A percentile compares a stretch with the other conserved stretches of the same genome.
phyloP scores from a whole-genome alignment of 176 grass and related monocot genomes.

The Eleusine coracana region DNA sequence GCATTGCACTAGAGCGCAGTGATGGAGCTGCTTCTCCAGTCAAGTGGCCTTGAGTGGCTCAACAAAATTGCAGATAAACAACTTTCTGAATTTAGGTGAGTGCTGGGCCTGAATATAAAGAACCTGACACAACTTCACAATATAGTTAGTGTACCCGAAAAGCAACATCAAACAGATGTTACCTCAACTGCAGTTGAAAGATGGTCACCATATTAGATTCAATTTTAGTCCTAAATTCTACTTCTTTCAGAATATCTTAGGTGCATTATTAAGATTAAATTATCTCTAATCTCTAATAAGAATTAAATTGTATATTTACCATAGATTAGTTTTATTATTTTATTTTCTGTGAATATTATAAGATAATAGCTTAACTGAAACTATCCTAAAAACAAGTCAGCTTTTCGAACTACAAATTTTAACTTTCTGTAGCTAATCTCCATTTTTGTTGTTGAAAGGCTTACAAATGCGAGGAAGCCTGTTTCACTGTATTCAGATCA shows the following conservation, averaged over 20 bases:
- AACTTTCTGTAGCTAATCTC: neutral
- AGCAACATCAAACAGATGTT: neutral
- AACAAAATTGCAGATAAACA: conserved; percentile 58
- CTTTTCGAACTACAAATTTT: neutral
- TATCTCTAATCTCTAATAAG: neutral
- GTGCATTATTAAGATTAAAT: neutral
- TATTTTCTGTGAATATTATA: neutral
- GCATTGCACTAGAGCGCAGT: conserved; percentile 45
- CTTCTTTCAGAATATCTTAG: neutral
- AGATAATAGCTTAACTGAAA: neutral
- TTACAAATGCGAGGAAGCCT: conserved; percentile 23
- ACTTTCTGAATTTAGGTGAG: conserved; percentile 52
- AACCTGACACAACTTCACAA: neutral
- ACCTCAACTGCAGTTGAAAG: neutral
- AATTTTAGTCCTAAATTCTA: neutral
- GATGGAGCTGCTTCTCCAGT: conserved; percentile 60
- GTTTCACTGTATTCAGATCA: conserved; percentile 48
- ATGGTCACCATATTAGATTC: neutral
- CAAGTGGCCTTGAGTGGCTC: conserved; percentile 58
- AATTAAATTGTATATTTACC: neutral
- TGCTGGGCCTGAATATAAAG: neutral
- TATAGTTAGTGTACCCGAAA: neutral
- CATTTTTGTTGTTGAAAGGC: conserved; percentile 23
- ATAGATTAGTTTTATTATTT: neutral
- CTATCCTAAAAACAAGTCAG: neutral